Evolutionary conservation across 73 alveolate genomes (phyloP), one percentile per base, ranked within the genome.

Genomic region (Paramecium primaurelia): DNA sequence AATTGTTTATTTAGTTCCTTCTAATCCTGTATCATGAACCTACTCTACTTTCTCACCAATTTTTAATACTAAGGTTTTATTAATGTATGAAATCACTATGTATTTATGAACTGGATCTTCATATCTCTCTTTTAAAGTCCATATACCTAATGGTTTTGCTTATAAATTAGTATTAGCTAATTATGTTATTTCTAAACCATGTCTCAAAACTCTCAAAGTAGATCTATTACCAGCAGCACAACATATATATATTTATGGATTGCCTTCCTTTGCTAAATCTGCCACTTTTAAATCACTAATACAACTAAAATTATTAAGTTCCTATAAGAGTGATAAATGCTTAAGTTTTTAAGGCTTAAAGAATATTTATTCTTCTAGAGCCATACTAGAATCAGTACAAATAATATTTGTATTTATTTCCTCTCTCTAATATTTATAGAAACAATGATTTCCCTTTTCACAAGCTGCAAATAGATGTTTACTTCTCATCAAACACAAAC

Each of bases 141-240:
- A 98, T 16, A 99, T 97, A 30, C 99, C 99, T 30, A 95, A 71
- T 26, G 99, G 99, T 84, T 95, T 96, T 0, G 96, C 98, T 37
- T 99, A 99, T 92, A 99, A 96, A 71, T 97, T 96, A 49, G 97
- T 89, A 59, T 86, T 95, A 16, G 99, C 99, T 93, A 97, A 93
- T 93, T 98, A 97, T 86, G 96, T 93, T 71, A 99, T 98, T 34
- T 97, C 95, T 51, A 98, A 93, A 28, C 99, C 99, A 86, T 98
- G 99, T 86, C 99, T 96, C 86, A 99, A 90, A 3, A 97, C 96
- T 92, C 99, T 95, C 86, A 99, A 89, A 71, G 98, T 92, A 44
- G 99, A 94, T 77, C 98, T 95, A 18, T 97, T 97, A 59, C 99
- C 99, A 60, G 97, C 97, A 30, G 99, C 99, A 71, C 99, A 94